These are phyloP conservation scores for Wickerhamiella occidentalis DNA, from an alignment of 805 yeast species.

Conservation along the genomic window DNA sequence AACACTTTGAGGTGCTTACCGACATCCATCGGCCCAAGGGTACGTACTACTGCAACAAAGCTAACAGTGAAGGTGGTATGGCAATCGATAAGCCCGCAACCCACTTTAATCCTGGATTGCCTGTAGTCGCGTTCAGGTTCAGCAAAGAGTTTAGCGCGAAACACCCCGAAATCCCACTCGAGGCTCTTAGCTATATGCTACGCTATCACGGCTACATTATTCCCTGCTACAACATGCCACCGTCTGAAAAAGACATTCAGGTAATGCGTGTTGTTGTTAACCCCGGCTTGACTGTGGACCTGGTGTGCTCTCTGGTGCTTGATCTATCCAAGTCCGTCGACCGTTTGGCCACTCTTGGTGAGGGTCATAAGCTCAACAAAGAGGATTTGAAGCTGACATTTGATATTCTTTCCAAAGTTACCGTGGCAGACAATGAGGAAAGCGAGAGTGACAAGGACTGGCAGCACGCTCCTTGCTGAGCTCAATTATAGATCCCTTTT, in stretches of 20 bases:
- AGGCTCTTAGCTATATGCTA: constrained; percentile 55
- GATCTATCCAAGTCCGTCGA: constrained; percentile 46
- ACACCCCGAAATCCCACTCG: constrained; percentile 76
- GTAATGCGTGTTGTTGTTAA: constrained; percentile 78
- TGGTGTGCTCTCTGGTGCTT: constrained; percentile 51
- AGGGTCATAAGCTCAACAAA: not conserved
- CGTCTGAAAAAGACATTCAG: constrained; percentile 44
- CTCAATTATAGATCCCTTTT: not conserved
- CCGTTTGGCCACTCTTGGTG: constrained; percentile 36
- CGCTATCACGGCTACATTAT: constrained; percentile 77
- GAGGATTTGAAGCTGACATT: not conserved
- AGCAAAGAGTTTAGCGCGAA: constrained; percentile 42
- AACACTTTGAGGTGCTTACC: constrained; percentile 60
- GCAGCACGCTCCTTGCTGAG: constrained; percentile 12
- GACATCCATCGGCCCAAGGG: constrained; percentile 57
- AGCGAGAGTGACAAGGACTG: constrained; percentile 7
- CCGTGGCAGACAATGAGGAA: constrained; percentile 10
- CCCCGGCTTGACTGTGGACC: constrained; percentile 48
- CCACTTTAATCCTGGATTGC: constrained; percentile 61
- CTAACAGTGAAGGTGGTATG: not conserved
- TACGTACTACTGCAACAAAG: constrained; percentile 21
- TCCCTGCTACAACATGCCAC: constrained; percentile 79
- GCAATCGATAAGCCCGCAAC: constrained; percentile 9
- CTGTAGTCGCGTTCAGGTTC: constrained; percentile 79
- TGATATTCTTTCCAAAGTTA: not conserved